These are phyloP conservation scores for Mitragyna speciosa DNA, from an alignment of 257 asterid genomes.

Conservation along the genomic window DNA sequence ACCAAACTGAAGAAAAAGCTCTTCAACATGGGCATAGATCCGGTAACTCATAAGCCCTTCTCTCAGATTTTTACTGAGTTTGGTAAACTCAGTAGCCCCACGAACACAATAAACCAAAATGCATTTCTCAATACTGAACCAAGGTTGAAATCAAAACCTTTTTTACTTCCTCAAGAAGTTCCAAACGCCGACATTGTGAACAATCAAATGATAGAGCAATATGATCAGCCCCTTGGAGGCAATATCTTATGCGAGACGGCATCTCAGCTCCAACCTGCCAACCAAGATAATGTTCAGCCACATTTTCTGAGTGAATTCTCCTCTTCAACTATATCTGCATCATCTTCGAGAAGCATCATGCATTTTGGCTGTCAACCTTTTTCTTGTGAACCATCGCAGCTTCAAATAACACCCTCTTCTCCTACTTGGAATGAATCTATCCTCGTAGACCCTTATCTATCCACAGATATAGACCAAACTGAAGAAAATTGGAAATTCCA, in stretches of 20 bases:
- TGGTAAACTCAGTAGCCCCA: slow-evolving; percentile 60
- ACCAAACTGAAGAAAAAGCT: slow-evolving; percentile 93
- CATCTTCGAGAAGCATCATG: slow-evolving; percentile 36
- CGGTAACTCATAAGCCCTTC: slow-evolving; percentile 94
- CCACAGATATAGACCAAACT: slow-evolving; percentile 19
- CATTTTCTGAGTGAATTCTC: slow-evolving; percentile 39
- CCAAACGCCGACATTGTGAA: slow-evolving; percentile 3
- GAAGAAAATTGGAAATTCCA: slow-evolving; percentile 23
- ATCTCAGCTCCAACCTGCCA: slow-evolving; percentile 24
- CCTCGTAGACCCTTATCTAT: slow-evolving; percentile 28
- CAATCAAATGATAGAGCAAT: slow-evolving; percentile 16
- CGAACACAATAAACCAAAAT: slow-evolving; percentile 36
- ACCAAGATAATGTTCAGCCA: slow-evolving; percentile 35
- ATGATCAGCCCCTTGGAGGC: slow-evolving; percentile 13
- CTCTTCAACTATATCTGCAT: slow-evolving; percentile 38
- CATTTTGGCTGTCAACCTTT: slow-evolving; percentile 36
- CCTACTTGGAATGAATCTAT: slow-evolving; percentile 44
- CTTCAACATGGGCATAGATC: slow-evolving; percentile 83
- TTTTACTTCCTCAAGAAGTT: slow-evolving; percentile 14
- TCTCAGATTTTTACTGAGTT: slow-evolving; percentile 76
- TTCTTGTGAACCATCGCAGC: slow-evolving; percentile 37
- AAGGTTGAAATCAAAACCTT: slow-evolving; percentile 14
- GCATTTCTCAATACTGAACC: slow-evolving; percentile 28
- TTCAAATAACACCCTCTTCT: slow-evolving; percentile 33
- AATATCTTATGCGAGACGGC: slow-evolving; percentile 12